A percentile compares a stretch with the other conserved stretches of the same genome.
These are phyloP conservation scores for Verticillium klebahnii DNA, from an alignment of 2,329 filamentous ascomycete species.

Conservation along the genomic window DNA sequence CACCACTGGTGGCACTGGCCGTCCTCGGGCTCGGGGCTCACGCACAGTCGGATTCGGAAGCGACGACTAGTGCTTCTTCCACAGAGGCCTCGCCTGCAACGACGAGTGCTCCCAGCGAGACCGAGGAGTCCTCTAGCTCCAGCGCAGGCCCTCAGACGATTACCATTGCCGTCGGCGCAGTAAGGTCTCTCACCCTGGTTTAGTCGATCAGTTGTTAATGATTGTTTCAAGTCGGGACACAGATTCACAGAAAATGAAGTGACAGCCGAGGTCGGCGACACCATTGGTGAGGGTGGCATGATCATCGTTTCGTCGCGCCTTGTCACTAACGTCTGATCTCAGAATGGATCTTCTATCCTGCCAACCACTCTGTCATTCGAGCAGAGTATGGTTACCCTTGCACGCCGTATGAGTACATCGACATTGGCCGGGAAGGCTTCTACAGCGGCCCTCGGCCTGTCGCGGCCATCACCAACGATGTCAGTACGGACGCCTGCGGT, in stretches of 20 bases:
- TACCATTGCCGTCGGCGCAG: constrained; percentile 11
- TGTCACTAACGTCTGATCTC: neutral
- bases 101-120: neutral
- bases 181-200: neutral
- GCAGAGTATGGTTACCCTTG: constrained; percentile 57
- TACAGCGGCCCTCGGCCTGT: constrained; percentile 46
- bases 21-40: neutral
- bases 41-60: neutral
- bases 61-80: neutral
- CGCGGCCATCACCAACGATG: constrained; percentile 39
- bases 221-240: constrained; percentile 17
- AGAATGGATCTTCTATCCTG: constrained; percentile 59
- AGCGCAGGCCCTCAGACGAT: constrained; percentile 2
- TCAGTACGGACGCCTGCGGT: constrained; percentile 20
- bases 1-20: neutral
- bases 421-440: constrained; percentile 44
- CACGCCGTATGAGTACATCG: constrained; percentile 54
- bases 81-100: neutral
- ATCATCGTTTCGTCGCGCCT: neutral
- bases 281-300: constrained; percentile 32
- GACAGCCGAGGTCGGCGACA: constrained; percentile 38
- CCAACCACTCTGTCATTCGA: constrained; percentile 59
- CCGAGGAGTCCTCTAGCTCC: neutral
- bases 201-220: neutral
- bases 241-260: constrained; percentile 25